Conservation (phyloP, 768 basidiomycete species). For the Boletus rubescentipes region DNA sequence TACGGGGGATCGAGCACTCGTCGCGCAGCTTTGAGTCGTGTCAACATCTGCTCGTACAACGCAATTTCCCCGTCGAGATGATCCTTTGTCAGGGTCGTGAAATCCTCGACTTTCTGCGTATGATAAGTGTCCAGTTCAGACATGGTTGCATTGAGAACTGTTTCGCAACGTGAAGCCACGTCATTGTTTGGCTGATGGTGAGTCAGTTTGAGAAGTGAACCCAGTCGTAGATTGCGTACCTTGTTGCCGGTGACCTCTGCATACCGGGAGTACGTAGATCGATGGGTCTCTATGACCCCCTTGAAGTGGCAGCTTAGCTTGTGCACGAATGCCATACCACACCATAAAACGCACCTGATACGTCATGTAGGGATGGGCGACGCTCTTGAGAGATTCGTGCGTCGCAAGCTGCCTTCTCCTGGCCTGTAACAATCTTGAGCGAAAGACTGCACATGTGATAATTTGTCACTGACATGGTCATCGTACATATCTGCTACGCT, state of each 20-base stretch:
- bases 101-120: conserved; percentile 69
- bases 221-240: conserved; percentile 11
- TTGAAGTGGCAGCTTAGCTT: conserved; percentile 25
- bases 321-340: neutral
- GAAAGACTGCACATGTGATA: neutral
- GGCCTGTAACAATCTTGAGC: conserved; percentile 46
- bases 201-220: conserved; percentile 1
- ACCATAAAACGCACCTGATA: conserved; percentile 53
- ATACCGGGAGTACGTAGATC: conserved; percentile 65
- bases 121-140: conserved; percentile 86
- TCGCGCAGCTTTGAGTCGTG: conserved; percentile 58
- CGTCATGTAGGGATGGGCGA: conserved; percentile 70
- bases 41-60: conserved; percentile 69
- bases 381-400: conserved; percentile 72
- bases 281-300: conserved; percentile 76
- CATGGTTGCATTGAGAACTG: conserved; percentile 84
- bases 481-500: conserved; percentile 77
- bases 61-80: conserved; percentile 79
- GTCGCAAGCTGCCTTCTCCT: conserved; percentile 68
- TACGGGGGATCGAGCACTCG: conserved; percentile 48
- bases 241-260: conserved; percentile 45
- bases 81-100: conserved; percentile 54
- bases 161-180: conserved; percentile 75
- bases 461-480: conserved; percentile 57
- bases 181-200: conserved; percentile 57